Evolutionary conservation across 257 asterid genomes (phyloP), one percentile per base, ranked within the genome.

Genomic region (Solanum peruvianum): DNA sequence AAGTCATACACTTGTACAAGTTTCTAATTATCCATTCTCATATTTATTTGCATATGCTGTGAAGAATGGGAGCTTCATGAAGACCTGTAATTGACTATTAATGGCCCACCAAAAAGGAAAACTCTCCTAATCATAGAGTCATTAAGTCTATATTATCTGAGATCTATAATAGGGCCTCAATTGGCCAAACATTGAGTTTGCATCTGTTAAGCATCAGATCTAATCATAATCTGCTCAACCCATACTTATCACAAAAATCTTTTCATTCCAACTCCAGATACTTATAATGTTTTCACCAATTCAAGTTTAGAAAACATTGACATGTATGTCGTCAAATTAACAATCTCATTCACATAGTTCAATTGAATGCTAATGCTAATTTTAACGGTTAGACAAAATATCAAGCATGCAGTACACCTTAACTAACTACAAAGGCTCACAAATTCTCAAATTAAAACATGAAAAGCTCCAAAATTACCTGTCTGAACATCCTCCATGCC

Each of bases 381-480:
- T 14, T 0, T 78, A 78, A 25, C 4, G 20, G 39, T 8, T 44
- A 0, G 64, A 77, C 16, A 44, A 15, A 44, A 14, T 25, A 42
- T 25, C 52, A 25, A 25, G 84, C 41, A 25, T 25, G 20, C 21
- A 78, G 84, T 78, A 27, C 42, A 27, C 11, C 42, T 16, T 80
- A 27, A 11, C 42, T 16, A 47, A 16, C 84, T 9, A 80, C 42
- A 9, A 21, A 47, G n/a, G 66, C 27, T 80, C 84, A 80, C 66
- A 80, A 9, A 6, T 27, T 15, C 2, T 2, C 42, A 81, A 49
- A 81, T 49, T 11, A 47, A 49, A 81, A 18, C 15, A 81, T 11
- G 0, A 47, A 81, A 80, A 81, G 11, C 85, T 47, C 37, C 31
- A 31, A 83, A 88, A 72, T 87, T 93, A 96, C 98, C 93, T 89